Evolutionary conservation across 2,329 filamentous ascomycete species (phyloP).

Genomic region (Tricladium varicosporioides): DNA sequence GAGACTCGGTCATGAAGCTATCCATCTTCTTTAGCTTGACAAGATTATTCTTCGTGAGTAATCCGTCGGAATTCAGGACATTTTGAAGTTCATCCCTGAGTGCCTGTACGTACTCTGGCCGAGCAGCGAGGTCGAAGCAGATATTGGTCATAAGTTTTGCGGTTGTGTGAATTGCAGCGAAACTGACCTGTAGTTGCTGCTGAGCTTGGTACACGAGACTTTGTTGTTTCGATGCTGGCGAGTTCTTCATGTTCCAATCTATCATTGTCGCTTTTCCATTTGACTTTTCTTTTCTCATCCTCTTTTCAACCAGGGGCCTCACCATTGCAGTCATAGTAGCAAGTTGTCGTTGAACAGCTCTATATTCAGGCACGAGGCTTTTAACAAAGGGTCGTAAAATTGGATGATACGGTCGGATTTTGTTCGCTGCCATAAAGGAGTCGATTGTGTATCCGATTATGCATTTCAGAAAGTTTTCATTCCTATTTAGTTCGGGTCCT

Average conservation of each 20-base stretch:
- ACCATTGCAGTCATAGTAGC: constrained; percentile 1
- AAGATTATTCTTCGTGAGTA: constrained; percentile 17
- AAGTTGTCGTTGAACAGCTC: not conserved
- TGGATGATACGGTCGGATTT: constrained; percentile 3
- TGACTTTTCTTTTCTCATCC: not conserved
- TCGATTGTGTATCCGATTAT: not conserved
- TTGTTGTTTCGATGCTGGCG: not conserved
- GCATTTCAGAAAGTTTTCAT: not conserved
- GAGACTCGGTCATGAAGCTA: constrained; percentile 43
- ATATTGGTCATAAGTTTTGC: constrained; percentile 14
- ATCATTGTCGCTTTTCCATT: constrained; percentile 7
- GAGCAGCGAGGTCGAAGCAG: constrained; percentile 13
- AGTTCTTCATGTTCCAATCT: constrained; percentile 9
- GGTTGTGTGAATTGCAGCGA: constrained; percentile 12
- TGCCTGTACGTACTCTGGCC: constrained; percentile 13
- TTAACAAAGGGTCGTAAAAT: constrained; percentile 7
- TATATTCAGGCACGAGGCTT: constrained; percentile 9
- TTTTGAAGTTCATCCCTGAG: constrained; percentile 16
- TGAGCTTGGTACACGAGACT: constrained; percentile 9
- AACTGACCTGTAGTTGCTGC: constrained; percentile 10
- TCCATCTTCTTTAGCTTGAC: constrained; percentile 38
- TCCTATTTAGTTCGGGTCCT: not conserved
- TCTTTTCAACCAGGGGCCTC: constrained; percentile 7
- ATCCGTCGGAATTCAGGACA: constrained; percentile 8
- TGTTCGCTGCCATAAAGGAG: constrained; percentile 1